These are phyloP conservation scores for Lathyrus tuberosus DNA, from an alignment of 306 rosid genomes.

Conservation along the genomic window DNA sequence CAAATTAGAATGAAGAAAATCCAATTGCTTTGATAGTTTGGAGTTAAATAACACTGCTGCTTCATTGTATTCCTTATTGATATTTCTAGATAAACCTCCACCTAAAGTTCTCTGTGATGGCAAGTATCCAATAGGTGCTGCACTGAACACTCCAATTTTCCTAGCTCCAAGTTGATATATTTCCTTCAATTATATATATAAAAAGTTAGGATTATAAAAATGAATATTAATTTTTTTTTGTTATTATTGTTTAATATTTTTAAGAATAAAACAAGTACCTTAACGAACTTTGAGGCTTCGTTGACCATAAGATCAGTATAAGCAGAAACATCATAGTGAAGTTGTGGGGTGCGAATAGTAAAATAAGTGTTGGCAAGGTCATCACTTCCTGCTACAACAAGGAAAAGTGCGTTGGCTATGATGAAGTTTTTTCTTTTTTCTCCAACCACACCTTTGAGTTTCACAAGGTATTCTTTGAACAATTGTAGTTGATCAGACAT, in stretches of 20 bases:
- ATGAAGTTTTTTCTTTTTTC: slow-evolving; percentile 56
- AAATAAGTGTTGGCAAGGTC: slow-evolving; percentile 82
- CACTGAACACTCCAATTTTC: slow-evolving; percentile 64
- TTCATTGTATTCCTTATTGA: slow-evolving; percentile 52
- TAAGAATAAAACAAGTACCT: slow-evolving; percentile 38
- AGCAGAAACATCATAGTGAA: slow-evolving; percentile 61
- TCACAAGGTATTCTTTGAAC: slow-evolving; percentile 70
- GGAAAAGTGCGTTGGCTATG: slow-evolving; percentile 49
- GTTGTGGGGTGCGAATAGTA: slow-evolving; percentile 42
- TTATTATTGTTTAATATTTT: neutral
- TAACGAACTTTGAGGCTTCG: slow-evolving; percentile 52
- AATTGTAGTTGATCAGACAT: slow-evolving; percentile 48
- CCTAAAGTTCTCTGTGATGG: slow-evolving; percentile 71
- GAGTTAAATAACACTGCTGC: slow-evolving; percentile 64
- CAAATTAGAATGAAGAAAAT: slow-evolving; percentile 34
- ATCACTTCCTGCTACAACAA: slow-evolving; percentile 78
- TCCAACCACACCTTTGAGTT: slow-evolving; percentile 58
- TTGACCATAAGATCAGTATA: slow-evolving; percentile 68
- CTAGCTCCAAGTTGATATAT: slow-evolving; percentile 61
- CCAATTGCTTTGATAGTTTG: slow-evolving; percentile 44
- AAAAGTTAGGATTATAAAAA: too few relatives aligned
- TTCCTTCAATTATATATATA: slow-evolving; percentile 38
- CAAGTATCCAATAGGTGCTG: slow-evolving; percentile 81
- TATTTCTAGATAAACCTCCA: slow-evolving; percentile 55
- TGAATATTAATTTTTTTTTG: too few relatives aligned